A percentile compares a stretch with the other conserved stretches of the same genome.
Evolutionary conservation across 2,329 filamentous ascomycete genomes (phyloP).

Genomic region (Purpureocillium takamizusanense): DNA sequence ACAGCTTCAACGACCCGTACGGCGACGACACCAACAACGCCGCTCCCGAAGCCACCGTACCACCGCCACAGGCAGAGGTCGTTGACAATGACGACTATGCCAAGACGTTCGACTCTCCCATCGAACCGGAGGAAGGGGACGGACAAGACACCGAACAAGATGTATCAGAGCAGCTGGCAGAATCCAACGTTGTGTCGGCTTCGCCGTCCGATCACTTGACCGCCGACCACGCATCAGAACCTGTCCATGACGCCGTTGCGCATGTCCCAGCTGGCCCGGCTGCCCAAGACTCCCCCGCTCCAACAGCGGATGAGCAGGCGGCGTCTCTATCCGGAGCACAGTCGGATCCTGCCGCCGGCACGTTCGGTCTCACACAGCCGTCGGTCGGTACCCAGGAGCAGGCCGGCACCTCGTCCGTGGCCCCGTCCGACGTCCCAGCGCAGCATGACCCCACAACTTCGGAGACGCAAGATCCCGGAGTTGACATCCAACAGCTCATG

Average conservation of each 20-base stretch:
- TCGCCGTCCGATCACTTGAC: slow-evolving; percentile 26
- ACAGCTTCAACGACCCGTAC: slow-evolving; percentile 40
- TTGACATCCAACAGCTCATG: slow-evolving; percentile 31
- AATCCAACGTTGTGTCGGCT: slow-evolving; percentile 33
- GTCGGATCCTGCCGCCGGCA: slow-evolving; percentile 11
- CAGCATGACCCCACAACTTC: slow-evolving; percentile 17
- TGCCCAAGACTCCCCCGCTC: slow-evolving; percentile 12
- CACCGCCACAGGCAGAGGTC: slow-evolving; percentile 18
- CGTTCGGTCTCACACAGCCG: slow-evolving; percentile 10
- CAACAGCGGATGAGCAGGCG: slow-evolving; percentile 6
- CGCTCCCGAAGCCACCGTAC: slow-evolving; percentile 18
- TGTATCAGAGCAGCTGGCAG: slow-evolving; percentile 24
- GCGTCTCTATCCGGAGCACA: slow-evolving; percentile 18
- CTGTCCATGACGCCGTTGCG: slow-evolving; percentile 16
- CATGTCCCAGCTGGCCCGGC: slow-evolving; percentile 21
- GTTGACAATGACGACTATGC: slow-evolving; percentile 39
- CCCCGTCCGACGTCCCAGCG: slow-evolving; percentile 15
- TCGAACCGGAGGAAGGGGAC: slow-evolving; percentile 25
- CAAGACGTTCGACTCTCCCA: slow-evolving; percentile 41
- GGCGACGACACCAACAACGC: slow-evolving; percentile 16
- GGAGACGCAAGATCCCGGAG: slow-evolving; percentile 20
- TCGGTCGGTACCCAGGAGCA: slow-evolving; percentile 11
- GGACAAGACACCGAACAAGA: slow-evolving; percentile 21
- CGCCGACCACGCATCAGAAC: slow-evolving; percentile 19
- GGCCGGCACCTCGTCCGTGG: slow-evolving; percentile 10